Evolutionary conservation across 305 asterid species (phyloP), one percentile per base, ranked within the genome.

Genomic region (Caryopteris hybrid): DNA sequence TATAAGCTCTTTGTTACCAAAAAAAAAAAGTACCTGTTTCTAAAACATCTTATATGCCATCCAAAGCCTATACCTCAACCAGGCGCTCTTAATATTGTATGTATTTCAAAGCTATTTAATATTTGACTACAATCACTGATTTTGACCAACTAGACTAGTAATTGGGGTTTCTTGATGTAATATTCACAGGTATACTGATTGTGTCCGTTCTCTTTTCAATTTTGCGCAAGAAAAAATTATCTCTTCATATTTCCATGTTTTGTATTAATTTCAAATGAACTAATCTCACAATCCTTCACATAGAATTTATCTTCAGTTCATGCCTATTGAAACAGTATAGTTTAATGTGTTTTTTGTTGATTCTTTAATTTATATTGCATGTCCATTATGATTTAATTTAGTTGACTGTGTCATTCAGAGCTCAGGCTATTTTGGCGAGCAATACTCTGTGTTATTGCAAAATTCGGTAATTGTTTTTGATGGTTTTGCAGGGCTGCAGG

Each of bases 401-500:
- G 58, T 52, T 53, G 5, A n/a, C 54, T 8, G 34, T 31, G 46
- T 16, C 7, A 47, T 72, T 46, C 55, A 34, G 47, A 61, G 11
- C 2, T 1, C 4, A n/a, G n/a, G n/a, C n/a, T n/a, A n/a, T 25
- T 25, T 25, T 25, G 31, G 33, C 33, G 25, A 41, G 55, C 53
- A 25, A 53, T 23, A 54, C 42, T 27, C 47, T 41, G 29, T 33
- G 21, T 31, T 38, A 57, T 50, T 69, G 67, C 67, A 22, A 36
- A 70, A 76, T 68, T 61, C 42, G 50, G 48, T 66, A 65, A 72
- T 61, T 22, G 45, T 39, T 8, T 64, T 34, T 64, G 62, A 61
- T 78, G 71, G 71, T 76, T 75, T 74, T 74, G 78, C 78, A 71
- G 78, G 76, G 54, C 50, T 66, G 20, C 41, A 63, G 65, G 65